Conservation (phyloP, 306 rosid species). For the Quillaja saponaria region DNA sequence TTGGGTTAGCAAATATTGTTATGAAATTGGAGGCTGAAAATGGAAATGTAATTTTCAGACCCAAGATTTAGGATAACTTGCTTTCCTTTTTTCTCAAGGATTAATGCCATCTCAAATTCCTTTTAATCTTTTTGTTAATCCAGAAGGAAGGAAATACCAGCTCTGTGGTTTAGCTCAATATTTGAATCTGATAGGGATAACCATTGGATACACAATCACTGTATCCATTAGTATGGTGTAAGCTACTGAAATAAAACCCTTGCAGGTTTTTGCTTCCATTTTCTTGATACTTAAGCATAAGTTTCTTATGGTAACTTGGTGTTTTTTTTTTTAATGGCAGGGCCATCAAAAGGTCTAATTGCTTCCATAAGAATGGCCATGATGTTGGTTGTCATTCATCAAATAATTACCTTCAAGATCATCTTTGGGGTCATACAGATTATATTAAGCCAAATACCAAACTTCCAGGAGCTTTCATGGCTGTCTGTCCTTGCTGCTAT, state of each 20-base stretch:
- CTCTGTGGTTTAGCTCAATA: slow-evolving; percentile 44
- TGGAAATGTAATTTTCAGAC: slow-evolving; percentile 6
- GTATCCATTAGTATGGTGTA: slow-evolving; percentile 53
- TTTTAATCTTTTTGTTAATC: neutral
- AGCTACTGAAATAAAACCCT: slow-evolving; percentile 12
- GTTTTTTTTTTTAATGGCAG: slow-evolving; percentile 28
- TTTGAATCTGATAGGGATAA: slow-evolving; percentile 26
- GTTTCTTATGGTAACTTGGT: neutral
- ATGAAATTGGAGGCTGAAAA: neutral
- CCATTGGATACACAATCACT: slow-evolving; percentile 42
- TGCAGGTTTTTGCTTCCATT: neutral
- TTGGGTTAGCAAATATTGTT: too few species aligned
- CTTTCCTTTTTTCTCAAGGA: too few species aligned
- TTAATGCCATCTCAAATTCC: too few species aligned
- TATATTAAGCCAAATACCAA: slow-evolving; percentile 43
- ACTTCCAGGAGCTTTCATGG: slow-evolving; percentile 40
- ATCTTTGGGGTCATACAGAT: slow-evolving; percentile 33
- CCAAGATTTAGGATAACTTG: too few species aligned
- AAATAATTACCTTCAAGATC: slow-evolving; percentile 26
- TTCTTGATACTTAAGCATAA: neutral
- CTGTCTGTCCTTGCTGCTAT: slow-evolving; percentile 41
- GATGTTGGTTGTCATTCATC: slow-evolving; percentile 10
- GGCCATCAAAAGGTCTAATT: slow-evolving; percentile 42
- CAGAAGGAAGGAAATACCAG: slow-evolving; percentile 37
- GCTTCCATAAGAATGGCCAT: slow-evolving; percentile 42